Evolutionary conservation across 192 early-diverging fungal species (phyloP).

Genomic region (Coemansia erecta): DNA sequence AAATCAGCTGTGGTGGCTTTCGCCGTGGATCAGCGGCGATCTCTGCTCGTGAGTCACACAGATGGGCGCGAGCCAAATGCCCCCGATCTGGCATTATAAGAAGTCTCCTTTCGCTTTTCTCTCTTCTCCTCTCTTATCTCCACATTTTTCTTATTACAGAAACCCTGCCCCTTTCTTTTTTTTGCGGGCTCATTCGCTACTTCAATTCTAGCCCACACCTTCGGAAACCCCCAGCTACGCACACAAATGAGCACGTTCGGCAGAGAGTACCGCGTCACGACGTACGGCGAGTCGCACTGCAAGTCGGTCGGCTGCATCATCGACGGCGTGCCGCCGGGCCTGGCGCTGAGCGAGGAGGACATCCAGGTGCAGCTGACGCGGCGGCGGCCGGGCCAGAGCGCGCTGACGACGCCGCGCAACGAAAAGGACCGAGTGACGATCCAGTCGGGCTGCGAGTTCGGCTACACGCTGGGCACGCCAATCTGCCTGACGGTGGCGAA

Average conservation of each 20-base stretch:
- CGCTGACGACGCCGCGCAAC: constrained; percentile 94
- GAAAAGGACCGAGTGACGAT: constrained; percentile 94
- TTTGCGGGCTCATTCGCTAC: neutral
- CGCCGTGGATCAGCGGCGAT: no score
- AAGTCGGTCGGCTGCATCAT: constrained; percentile 96
- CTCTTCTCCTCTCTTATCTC: neutral
- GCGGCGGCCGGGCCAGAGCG: constrained; percentile 94
- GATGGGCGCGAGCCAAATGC: no score
- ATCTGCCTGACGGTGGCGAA: constrained; percentile 91
- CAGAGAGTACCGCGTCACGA: constrained; percentile 81
- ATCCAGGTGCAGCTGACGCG: constrained; percentile 90
- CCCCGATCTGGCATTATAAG: neutral
- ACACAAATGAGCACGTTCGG: constrained; percentile 80
- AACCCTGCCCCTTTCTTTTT: neutral
- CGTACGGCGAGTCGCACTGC: constrained; percentile 98
- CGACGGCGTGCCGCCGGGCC: constrained; percentile 94
- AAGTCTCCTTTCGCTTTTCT: constrained; percentile 1
- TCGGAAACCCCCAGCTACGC: no score
- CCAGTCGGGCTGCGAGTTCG: constrained; percentile 90
- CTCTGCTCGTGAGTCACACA: no score
- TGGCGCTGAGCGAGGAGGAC: constrained; percentile 83
- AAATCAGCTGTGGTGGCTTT: no score
- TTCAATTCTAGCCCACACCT: neutral
- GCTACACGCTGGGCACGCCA: constrained; percentile 91
- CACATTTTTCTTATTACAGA: neutral